phyloP scores from a whole-genome alignment of 805 yeast genomes.

The Starmerella powellii region DNA sequence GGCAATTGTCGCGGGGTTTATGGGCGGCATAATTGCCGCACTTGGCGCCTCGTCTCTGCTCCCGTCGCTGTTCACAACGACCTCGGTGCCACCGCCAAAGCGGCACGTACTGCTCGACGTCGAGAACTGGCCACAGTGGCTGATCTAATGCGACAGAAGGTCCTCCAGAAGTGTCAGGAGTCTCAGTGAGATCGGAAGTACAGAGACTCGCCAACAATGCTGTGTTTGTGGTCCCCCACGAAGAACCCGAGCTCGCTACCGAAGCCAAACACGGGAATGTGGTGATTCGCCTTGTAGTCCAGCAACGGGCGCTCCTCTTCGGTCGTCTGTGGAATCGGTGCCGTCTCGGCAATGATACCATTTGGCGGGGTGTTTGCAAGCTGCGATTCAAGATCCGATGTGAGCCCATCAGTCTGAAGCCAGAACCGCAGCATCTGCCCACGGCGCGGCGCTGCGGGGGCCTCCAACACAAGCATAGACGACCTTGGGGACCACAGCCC shows the following conservation, averaged over 20 bases:
- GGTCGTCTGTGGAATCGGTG: constrained; percentile 23
- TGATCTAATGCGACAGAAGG: not conserved
- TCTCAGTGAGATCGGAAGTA: constrained; percentile 3
- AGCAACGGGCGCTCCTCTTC: constrained; percentile 17
- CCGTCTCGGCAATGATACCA: constrained; percentile 22
- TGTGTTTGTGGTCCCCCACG: constrained; percentile 24
- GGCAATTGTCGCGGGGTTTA: constrained; percentile 6
- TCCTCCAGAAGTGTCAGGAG: too few species aligned
- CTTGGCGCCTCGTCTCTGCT: constrained; percentile 4
- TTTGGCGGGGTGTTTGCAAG: constrained; percentile 10
- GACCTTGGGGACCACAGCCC: constrained; percentile 67
- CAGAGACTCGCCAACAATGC: constrained; percentile 24
- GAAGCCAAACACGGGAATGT: constrained; percentile 25
- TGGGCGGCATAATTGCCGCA: constrained; percentile 5
- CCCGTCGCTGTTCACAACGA: not conserved
- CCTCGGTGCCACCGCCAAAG: constrained; percentile 3
- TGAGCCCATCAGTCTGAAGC: constrained; percentile 15
- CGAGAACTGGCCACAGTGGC: constrained; percentile 11
- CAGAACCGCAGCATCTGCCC: constrained; percentile 40
- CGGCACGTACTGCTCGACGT: constrained; percentile 4
- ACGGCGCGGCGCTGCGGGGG: constrained; percentile 37
- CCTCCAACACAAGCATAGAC: constrained; percentile 52
- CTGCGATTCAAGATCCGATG: constrained; percentile 19
- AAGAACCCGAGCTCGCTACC: constrained; percentile 28
- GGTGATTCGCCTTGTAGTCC: constrained; percentile 16